phyloP scores from a whole-genome alignment of 2,329 filamentous ascomycete genomes.

The Botrytis galanthina region DNA sequence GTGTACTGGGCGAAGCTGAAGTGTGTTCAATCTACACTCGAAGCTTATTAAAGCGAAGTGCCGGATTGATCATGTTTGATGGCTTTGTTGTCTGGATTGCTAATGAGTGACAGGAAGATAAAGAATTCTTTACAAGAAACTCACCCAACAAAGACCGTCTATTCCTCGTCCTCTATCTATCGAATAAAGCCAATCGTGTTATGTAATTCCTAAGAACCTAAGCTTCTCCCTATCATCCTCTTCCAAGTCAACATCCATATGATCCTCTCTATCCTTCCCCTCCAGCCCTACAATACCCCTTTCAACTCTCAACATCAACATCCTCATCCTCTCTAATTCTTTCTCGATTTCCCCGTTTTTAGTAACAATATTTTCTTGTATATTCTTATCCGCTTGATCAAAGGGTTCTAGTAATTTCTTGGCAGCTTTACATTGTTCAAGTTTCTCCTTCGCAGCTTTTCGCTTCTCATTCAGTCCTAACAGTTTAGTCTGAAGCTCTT shows the following conservation, averaged over 20 bases:
- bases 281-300: constrained; percentile 46
- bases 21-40: neutral
- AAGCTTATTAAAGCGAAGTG: neutral
- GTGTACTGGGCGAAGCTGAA: neutral
- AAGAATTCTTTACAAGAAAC: neutral
- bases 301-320: constrained; percentile 59
- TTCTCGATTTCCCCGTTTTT: constrained; percentile 62
- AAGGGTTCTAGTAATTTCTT: constrained; percentile 53
- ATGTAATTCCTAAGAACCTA: constrained; percentile 17
- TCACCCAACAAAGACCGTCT: neutral
- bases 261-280: constrained; percentile 22
- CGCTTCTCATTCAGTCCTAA: constrained; percentile 49
- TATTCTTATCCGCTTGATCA: constrained; percentile 40
- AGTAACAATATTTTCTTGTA: constrained; percentile 67
- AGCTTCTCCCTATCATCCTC: constrained; percentile 27
- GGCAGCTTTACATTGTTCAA: constrained; percentile 50
- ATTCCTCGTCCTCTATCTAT: too few species aligned
- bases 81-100: neutral
- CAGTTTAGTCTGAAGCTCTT: constrained; percentile 50
- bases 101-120: neutral
- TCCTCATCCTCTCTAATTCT: constrained; percentile 65
- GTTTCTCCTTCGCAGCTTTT: constrained; percentile 41
- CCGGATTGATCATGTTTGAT: neutral
- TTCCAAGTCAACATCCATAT: constrained; percentile 33
- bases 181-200: neutral